phyloP scores from a whole-genome alignment of 2,329 filamentous ascomycete genomes.

The Diaporthe aspalathi region DNA sequence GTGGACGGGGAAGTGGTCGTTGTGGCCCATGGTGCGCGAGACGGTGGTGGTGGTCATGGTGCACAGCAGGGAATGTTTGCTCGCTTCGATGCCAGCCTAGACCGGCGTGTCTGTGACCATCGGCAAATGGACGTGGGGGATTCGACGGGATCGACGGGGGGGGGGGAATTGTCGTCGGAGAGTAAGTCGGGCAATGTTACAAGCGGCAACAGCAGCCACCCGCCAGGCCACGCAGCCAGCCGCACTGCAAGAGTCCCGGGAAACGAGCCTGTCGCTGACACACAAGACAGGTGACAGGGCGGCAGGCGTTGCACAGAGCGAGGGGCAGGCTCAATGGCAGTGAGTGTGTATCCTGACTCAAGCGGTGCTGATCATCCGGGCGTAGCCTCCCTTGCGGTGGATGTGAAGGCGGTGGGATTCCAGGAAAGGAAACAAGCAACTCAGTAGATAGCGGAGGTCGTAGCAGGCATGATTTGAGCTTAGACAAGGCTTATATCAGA shows the following conservation, averaged over 20 bases:
- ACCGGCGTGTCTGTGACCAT: constrained; percentile 40
- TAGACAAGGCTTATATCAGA: background rate
- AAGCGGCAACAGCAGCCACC: constrained; percentile 32
- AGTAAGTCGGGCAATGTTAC: constrained; percentile 22
- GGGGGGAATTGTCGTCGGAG: constrained; percentile 33
- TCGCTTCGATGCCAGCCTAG: constrained; percentile 41
- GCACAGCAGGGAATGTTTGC: constrained; percentile 37
- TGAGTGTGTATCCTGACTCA: constrained; percentile 16
- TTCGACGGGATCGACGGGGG: constrained; percentile 32
- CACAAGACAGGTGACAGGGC: constrained; percentile 33
- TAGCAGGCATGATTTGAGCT: constrained; percentile 9
- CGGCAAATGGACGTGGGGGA: constrained; percentile 32
- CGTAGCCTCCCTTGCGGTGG: constrained; percentile 37
- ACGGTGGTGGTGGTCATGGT: constrained; percentile 38
- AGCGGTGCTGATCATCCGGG: constrained; percentile 28
- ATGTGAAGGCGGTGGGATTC: constrained; percentile 24
- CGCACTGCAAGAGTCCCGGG: constrained; percentile 36
- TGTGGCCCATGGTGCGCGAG: constrained; percentile 35
- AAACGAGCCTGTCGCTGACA: constrained; percentile 29
- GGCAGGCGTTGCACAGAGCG: constrained; percentile 36
- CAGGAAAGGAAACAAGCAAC: constrained; percentile 7
- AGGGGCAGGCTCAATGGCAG: constrained; percentile 35
- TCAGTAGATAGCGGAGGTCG: constrained; percentile 12
- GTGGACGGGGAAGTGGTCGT: constrained; percentile 30
- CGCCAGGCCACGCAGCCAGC: constrained; percentile 37